These are phyloP conservation scores for Draba incana DNA, from an alignment of 345 rosid genomes.

Conservation along the genomic window DNA sequence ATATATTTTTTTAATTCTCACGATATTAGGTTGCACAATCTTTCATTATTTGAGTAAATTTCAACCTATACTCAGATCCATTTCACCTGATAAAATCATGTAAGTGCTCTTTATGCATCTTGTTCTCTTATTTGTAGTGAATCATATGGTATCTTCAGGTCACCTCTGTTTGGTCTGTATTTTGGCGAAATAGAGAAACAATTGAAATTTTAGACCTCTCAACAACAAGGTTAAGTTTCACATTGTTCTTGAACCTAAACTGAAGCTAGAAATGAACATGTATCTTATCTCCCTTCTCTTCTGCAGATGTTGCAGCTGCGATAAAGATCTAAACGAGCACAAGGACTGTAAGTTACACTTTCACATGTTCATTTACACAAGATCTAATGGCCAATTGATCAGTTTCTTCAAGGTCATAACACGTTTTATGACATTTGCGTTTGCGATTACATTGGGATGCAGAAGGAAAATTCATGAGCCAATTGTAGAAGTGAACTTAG, in stretches of 20 bases:
- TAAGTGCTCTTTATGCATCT: too few relatives aligned
- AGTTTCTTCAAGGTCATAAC: conserved; percentile 17
- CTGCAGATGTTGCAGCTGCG: conserved; percentile 64
- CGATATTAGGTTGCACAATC: too few relatives aligned
- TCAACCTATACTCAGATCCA: too few relatives aligned
- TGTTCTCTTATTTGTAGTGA: neutral
- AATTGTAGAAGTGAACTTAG: too few relatives aligned
- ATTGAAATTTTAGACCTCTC: conserved; percentile 52
- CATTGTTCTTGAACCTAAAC: conserved; percentile 6
- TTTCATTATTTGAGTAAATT: too few relatives aligned
- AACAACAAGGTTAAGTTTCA: conserved; percentile 49
- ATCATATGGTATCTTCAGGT: conserved; percentile 54
- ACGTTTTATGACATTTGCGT: conserved; percentile 6
- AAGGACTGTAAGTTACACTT: conserved; percentile 57
- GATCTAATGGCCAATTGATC: conserved; percentile 18
- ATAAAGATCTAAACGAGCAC: conserved; percentile 53
- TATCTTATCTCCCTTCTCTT: conserved; percentile 20
- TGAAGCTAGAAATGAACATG: neutral
- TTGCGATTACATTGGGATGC: conserved; percentile 5
- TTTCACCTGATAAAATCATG: too few relatives aligned
- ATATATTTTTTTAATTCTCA: too few relatives aligned
- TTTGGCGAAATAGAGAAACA: conserved; percentile 64
- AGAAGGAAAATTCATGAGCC: too few relatives aligned
- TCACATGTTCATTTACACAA: conserved; percentile 1
- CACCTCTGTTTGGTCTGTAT: conserved; percentile 61